These are phyloP conservation scores for Leccinum variicolor DNA, from an alignment of 768 basidiomycete genomes.

Conservation along the genomic window DNA sequence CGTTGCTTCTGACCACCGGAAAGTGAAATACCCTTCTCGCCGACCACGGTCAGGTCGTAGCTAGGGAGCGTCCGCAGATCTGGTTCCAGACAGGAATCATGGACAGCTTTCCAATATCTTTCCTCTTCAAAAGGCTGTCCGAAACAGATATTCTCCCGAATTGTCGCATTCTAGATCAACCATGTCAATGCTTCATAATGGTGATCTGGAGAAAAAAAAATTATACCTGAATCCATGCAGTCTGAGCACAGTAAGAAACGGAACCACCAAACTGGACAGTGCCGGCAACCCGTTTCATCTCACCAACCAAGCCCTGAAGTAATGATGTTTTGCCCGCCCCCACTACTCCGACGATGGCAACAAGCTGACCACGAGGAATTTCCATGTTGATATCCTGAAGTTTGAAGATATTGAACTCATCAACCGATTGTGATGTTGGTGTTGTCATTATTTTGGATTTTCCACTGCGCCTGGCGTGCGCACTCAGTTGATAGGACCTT, in stretches of 20 bases:
- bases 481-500: constrained; percentile 1
- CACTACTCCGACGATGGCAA: constrained; percentile 80
- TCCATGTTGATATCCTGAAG: constrained; percentile 60
- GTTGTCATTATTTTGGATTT: constrained; percentile 14
- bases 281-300: constrained; percentile 74
- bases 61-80: constrained; percentile 58
- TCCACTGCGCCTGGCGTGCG: constrained; percentile 4
- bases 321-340: constrained; percentile 57
- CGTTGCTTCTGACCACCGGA: constrained; percentile 61
- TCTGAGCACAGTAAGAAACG: constrained; percentile 82
- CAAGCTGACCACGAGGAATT: constrained; percentile 73
- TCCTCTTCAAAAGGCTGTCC: constrained; percentile 79
- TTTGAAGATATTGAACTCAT: constrained; percentile 51
- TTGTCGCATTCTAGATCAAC: constrained; percentile 62
- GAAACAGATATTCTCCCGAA: constrained; percentile 88
- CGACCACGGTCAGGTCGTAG: neutral
- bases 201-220: neutral
- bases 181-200: neutral
- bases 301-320: constrained; percentile 73
- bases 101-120: constrained; percentile 77
- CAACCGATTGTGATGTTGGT: constrained; percentile 32
- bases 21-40: constrained; percentile 76
- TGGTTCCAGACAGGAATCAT: constrained; percentile 73
- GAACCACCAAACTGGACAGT: constrained; percentile 69
- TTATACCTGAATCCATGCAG: constrained; percentile 81